These are phyloP conservation scores for Tricholoma bakamatsutake DNA, from an alignment of 768 basidiomycete genomes.

Conservation along the genomic window DNA sequence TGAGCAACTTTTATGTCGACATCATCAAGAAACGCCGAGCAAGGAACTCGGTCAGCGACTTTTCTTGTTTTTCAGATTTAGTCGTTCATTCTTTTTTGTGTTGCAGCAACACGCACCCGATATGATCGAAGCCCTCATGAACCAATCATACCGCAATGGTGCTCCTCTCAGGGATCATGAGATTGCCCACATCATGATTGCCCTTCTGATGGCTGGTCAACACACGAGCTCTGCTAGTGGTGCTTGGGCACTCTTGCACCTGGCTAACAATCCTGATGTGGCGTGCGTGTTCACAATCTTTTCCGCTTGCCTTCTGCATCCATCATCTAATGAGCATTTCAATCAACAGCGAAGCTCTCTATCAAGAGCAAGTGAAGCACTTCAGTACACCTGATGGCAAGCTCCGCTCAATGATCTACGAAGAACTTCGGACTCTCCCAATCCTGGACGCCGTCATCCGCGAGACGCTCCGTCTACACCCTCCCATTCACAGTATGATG, in stretches of 20 bases:
- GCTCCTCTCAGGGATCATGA: conserved; percentile 76
- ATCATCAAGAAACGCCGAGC: conserved; percentile 74
- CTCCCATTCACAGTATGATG: conserved; percentile 94
- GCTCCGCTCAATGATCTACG: conserved; percentile 76
- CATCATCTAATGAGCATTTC: not conserved
- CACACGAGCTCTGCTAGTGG: conserved; percentile 94
- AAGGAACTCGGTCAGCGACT: conserved; percentile 37
- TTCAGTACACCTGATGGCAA: conserved; percentile 79
- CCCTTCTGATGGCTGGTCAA: conserved; percentile 98
- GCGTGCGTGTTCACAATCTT: conserved; percentile 44
- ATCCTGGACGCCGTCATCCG: conserved; percentile 86
- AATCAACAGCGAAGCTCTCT: conserved; percentile 63
- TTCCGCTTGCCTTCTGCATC: not conserved
- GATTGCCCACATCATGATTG: conserved; percentile 98
- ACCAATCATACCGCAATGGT: conserved; percentile 82
- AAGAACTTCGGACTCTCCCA: conserved; percentile 79
- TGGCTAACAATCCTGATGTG: conserved; percentile 70
- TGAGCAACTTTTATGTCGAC: conserved; percentile 88
- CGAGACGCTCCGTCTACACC: conserved; percentile 89
- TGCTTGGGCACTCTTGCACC: conserved; percentile 85
- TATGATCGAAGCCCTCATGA: conserved; percentile 86
- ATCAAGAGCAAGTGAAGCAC: conserved; percentile 81
- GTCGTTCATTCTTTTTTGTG: not conserved
- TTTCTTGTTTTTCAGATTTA: not conserved
- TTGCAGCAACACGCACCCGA: conserved; percentile 60